Evolutionary conservation across 129 eudicot genomes (phyloP), one percentile per base, ranked within the genome.

Genomic region (Deinandra increscens): DNA sequence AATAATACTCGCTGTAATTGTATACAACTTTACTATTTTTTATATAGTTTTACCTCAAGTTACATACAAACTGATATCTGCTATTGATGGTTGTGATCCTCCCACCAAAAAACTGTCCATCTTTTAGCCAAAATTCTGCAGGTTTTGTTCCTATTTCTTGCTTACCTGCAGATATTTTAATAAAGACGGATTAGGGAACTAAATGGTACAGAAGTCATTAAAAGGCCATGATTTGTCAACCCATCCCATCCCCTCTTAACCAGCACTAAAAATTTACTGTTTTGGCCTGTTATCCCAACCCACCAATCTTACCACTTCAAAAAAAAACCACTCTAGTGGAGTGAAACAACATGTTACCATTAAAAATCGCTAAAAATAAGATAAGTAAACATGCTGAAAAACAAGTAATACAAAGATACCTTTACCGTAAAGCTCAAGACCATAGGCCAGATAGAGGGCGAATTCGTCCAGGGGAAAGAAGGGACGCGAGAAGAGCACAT

Each of bases 401-500:
- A 26, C 36, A 44, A 6, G 7, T 19, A 17, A 61, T 58, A 68
- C 14, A 37, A 29, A 41, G 12, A 37, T 77, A 88, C 97, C 97
- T 82, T 83, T 82, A 17, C 80, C 80, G 70, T 81, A 86, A 64
- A 88, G 90, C 68, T 88, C 85, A 45, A 91, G 96, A 39, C 85
- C 85, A 33, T 76, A 85, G 50, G 88, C 69, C 4, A 91, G 80
- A 76, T 73, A 80, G 86, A 58, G 96, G 91, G n/a, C 94, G 90
- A 68, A 74, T 62, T 41, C 81, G 84, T 46, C 84, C 82, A 61
- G 96, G 91, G 1, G 96, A 88, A 77, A 85, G 77, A 68, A 91
- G 88, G 69, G 97, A 91, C 42, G 97, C 88, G 75, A 83, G 68
- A 66, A 91, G 85, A 54, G 97, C 97, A 71, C 78, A 83, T 68